Evolutionary conservation across 495 filamentous ascomycete genomes (phyloP), one percentile per base, ranked within the genome.

Genomic region (Letharia lupina): DNA sequence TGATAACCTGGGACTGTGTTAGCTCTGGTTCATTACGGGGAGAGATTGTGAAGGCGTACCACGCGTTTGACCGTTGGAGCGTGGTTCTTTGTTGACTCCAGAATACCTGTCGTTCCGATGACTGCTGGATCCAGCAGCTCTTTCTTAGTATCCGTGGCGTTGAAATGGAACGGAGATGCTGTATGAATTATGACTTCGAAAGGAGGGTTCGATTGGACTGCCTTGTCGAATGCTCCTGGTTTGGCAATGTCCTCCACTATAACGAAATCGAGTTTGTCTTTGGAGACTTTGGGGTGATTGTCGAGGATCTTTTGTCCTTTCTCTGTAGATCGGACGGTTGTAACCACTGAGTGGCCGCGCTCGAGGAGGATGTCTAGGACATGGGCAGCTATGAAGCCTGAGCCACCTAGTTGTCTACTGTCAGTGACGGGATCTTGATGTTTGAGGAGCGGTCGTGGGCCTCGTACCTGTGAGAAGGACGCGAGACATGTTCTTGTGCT

Each of bases 171-270:
- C 6, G 93, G 91, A 16, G 85, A 89, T 4, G 93, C 92, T 1
- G 91, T 96, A 75, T 98, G 93, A 59, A 96, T 79, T 35, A 98
- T 91, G 67, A 85, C 87, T 66, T 93, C 92, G 67, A 96, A 87
- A 4, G 86, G 89, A 2, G 89, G 89, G 60, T 84, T 76, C 20
- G 81, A 85, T 42, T 75, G 71, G 61, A 86, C 74, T 3, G 80
- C 81, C 41, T 76, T 67, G 62, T 79, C 78, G 70, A 79, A 84
- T 16, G 78, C 78, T 23, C 75, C 76, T 15, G 37, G 37, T 67
- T 84, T 67, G 4, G 90, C 90, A 70, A 97, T 90, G 75, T 98
- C 92, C 62, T 87, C 83, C 9, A 96, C 91, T 72, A 96, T 87
- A 61, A 81, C 82, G 67, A 89, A 91, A 63, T 83, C 83, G 16